Evolutionary conservation across 1,284 basidiomycete genomes (phyloP), one percentile per base, ranked within the genome.

Genomic region (Cryptococcus sp.): DNA sequence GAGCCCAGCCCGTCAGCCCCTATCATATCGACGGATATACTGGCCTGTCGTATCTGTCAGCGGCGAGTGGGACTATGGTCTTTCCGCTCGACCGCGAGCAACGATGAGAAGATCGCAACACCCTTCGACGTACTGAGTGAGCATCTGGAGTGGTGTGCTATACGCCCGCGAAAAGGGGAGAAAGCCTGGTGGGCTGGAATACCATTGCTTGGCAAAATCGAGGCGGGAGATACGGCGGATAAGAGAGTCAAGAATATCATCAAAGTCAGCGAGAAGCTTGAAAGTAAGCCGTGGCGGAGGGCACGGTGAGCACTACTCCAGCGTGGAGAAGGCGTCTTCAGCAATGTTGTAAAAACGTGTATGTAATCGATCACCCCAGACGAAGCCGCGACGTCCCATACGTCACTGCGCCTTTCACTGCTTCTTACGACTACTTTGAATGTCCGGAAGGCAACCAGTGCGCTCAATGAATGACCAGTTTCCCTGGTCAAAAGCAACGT

Each of bases 111-210:
- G 52, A 47, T n/a, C 11, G 4, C 30, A 35, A 35, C 10, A 35
- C 30, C 30, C 10, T 64, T 75, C n/a, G 68, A 74, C 55, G 35
- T 72, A 25, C 48, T 63, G 1, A 51, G 52, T 11, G 68, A 70
- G 49, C 75, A 77, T 58, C 47, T 68, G 17, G 50, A 22, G 13
- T 77, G 75, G 75, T 77, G 75, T 60, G 73, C 74, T 17, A 55
- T 75, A 1, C 47, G 67, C 15, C 35, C 42, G 4, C 41, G 17
- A 49, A 16, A 22, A 39, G 50, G 35, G 38, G 42, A 41, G n/a
- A 58, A 58, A 10, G 41, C 50, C n/a, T 71, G 71, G 69, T 69
- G 67, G 64, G 46, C 50, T 20, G 58, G 47, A 6, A 35, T 49
- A 7, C 30, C 39, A 23, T 55, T 60, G 20, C 35, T 57, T 20